phyloP scores from a whole-genome alignment of 139 green algal species.

The Micractinium sp. region DNA sequence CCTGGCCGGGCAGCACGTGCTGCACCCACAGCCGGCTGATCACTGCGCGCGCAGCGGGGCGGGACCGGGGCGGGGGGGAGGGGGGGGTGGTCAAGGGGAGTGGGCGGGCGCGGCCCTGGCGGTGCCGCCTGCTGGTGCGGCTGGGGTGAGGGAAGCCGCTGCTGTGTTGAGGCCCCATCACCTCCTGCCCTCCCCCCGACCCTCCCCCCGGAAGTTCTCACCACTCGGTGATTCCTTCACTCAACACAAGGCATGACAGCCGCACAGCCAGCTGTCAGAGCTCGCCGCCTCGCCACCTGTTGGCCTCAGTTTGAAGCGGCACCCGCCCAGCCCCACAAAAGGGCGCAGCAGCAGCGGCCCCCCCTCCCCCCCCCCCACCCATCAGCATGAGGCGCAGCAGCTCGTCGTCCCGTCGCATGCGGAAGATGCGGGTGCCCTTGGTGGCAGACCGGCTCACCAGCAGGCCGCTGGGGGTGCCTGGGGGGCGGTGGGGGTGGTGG shows the following conservation, averaged over 20 bases:
- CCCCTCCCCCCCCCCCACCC: background rate
- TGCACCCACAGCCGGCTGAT: constrained; percentile 46
- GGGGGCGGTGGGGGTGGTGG: background rate
- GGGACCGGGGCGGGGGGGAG: background rate
- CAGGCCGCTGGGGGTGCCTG: constrained; percentile 51
- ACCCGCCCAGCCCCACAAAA: background rate
- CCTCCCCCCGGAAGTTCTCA: no score
- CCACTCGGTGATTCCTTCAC: no score
- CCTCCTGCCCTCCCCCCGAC: no score
- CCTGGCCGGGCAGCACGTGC: constrained; percentile 16
- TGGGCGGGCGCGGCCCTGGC: no score
- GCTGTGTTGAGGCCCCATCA: no score
- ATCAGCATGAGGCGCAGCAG: constrained; percentile 64
- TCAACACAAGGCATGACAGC: background rate
- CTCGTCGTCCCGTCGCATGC: constrained; percentile 58
- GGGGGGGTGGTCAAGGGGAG: no score
- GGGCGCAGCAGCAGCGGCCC: background rate
- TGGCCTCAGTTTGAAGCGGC: background rate
- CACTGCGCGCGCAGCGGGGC: background rate
- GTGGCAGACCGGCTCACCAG: constrained; percentile 71
- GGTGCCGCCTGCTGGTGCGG: background rate
- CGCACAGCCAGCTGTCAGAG: background rate
- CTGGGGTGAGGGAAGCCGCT: background rate
- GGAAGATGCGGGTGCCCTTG: constrained; percentile 62
- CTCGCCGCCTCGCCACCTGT: no score